A percentile compares a stretch with the other conserved stretches of the same genome.
Evolutionary conservation across 2,329 filamentous ascomycete species (phyloP).

Genomic region (Aspergillus thermomutatus): DNA sequence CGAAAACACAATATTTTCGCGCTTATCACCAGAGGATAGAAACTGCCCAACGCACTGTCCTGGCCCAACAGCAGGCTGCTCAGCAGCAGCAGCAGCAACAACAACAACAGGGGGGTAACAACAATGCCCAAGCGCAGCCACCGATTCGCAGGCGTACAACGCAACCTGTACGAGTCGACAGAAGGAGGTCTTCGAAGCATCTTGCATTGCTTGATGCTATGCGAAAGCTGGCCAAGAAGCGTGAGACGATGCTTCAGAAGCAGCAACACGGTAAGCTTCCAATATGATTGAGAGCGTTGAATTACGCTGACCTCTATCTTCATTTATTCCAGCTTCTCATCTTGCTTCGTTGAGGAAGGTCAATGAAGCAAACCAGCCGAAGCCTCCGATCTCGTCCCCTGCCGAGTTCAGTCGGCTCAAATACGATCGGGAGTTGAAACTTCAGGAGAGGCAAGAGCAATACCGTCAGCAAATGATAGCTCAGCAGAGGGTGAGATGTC

Average conservation of each 20-base stretch:
- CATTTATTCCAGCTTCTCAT: conserved; percentile 50
- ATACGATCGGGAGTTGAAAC: conserved; percentile 75
- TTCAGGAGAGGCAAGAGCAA: conserved; percentile 55
- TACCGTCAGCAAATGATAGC: conserved; percentile 63
- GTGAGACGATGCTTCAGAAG: conserved; percentile 81
- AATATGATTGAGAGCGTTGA: neutral
- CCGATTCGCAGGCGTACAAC: conserved; percentile 67
- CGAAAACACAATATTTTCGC: conserved; percentile 93
- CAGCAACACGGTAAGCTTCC: conserved; percentile 65
- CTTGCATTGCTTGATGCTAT: conserved; percentile 88
- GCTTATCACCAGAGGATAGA: conserved; percentile 63
- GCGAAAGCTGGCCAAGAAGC: conserved; percentile 91
- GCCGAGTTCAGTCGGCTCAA: conserved; percentile 88
- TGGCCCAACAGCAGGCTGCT: conserved; percentile 54
- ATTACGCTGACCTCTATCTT: conserved; percentile 1
- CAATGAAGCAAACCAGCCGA: conserved; percentile 64
- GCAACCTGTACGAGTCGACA: conserved; percentile 76
- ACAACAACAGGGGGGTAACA: conserved; percentile 34
- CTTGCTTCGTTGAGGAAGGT: conserved; percentile 79
- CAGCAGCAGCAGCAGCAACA: conserved; percentile 50
- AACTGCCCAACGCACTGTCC: conserved; percentile 58
- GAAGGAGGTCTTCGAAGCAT: conserved; percentile 80
- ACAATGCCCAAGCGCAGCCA: conserved; percentile 52
- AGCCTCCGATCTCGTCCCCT: conserved; percentile 66
- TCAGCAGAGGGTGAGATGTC: conserved; percentile 47